phyloP scores from a whole-genome alignment of 1,139 yeast species.

The Nakaseomyces uthaithaninus region DNA sequence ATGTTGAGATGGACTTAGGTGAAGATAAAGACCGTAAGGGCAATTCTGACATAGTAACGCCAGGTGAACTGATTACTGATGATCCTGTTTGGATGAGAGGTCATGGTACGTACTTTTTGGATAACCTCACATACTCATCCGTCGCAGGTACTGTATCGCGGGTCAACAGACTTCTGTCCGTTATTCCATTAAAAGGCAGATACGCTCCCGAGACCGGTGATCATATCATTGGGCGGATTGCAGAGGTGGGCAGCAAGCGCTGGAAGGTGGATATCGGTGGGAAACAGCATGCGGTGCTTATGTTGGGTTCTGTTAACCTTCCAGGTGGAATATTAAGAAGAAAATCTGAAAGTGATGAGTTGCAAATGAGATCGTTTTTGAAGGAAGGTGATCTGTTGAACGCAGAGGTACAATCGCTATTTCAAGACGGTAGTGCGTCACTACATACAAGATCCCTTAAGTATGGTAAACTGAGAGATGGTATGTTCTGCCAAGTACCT shows the following conservation, averaged over 20 bases:
- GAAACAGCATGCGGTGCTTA: conserved; percentile 80
- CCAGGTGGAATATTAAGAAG: conserved; percentile 96
- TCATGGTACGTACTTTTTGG: conserved; percentile 84
- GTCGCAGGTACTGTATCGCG: conserved; percentile 87
- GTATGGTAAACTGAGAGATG: conserved; percentile 92
- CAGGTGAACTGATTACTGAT: conserved; percentile 94
- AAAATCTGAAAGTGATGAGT: conserved; percentile 89
- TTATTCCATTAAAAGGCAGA: conserved; percentile 76
- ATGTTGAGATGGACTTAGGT: conserved; percentile 17
- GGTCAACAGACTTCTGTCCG: conserved; percentile 81
- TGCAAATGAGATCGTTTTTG: conserved; percentile 88
- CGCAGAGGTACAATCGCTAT: conserved; percentile 91
- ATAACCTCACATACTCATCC: conserved; percentile 67
- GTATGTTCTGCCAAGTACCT: conserved; percentile 73
- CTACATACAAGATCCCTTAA: conserved; percentile 90
- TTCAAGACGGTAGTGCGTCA: conserved; percentile 86
- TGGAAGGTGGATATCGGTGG: conserved; percentile 98
- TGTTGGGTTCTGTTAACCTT: conserved; percentile 90
- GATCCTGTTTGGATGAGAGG: conserved; percentile 99
- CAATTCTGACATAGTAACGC: conserved; percentile 56
- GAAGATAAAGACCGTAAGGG: conserved; percentile 19
- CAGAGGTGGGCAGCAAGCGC: conserved; percentile 87
- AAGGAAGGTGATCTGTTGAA: conserved; percentile 96
- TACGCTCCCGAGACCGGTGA: conserved; percentile 95
- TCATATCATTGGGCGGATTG: conserved; percentile 86